A percentile compares a stretch with the other conserved stretches of the same genome.
Evolutionary conservation across 257 asterid genomes (phyloP).

Genomic region (Ophiorrhiza pumila): DNA sequence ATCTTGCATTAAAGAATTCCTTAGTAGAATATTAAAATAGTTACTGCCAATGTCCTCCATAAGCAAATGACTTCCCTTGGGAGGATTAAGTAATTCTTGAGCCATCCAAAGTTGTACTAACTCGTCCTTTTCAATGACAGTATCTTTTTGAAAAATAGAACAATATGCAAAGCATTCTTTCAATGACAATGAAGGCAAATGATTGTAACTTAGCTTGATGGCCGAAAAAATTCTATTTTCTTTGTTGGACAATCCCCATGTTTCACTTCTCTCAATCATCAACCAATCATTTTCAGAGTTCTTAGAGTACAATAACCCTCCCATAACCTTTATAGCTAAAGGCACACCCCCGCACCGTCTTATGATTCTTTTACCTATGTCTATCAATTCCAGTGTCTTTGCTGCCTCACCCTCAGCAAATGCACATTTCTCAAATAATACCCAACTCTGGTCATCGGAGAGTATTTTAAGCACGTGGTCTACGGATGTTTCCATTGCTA

Average conservation of each 20-base stretch:
- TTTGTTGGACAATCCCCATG: neutral
- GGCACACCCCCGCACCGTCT: conserved; percentile 26
- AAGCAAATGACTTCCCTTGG: neutral
- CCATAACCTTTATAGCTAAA: conserved; percentile 18
- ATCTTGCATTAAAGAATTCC: conserved; percentile 23
- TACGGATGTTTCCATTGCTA: neutral
- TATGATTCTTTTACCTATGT: conserved; percentile 8
- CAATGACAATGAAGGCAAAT: conserved; percentile 20
- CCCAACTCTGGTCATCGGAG: conserved; percentile 14
- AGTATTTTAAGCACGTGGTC: neutral
- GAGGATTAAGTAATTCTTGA: conserved; percentile 2
- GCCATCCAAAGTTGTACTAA: conserved; percentile 34
- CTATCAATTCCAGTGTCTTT: conserved; percentile 1
- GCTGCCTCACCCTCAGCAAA: conserved; percentile 6
- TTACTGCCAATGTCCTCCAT: conserved; percentile 20
- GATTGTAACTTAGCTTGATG: conserved; percentile 19
- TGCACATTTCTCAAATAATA: conserved; percentile 15
- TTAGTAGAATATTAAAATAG: conserved; percentile 14
- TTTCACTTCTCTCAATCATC: neutral
- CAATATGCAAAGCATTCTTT: conserved; percentile 25
- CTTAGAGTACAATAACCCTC: conserved; percentile 7
- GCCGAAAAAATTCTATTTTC: neutral
- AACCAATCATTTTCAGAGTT: conserved; percentile 23
- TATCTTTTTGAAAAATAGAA: conserved; percentile 24
- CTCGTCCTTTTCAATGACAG: conserved; percentile 19